These are phyloP conservation scores for Asterochloris sp. DNA, from an alignment of 139 green algal genomes.

Conservation along the genomic window DNA sequence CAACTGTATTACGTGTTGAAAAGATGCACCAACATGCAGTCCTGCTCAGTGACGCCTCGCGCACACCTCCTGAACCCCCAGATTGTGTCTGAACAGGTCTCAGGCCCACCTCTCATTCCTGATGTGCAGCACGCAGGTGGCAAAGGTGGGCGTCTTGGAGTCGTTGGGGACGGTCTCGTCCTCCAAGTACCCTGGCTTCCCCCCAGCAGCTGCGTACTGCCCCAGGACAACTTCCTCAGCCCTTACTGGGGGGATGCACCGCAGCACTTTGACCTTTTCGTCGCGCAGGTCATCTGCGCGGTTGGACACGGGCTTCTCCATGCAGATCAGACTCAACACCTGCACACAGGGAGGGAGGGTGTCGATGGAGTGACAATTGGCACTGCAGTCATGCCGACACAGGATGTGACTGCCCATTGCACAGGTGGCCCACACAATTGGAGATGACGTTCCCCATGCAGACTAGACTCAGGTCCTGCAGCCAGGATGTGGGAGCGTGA, in stretches of 20 bases:
- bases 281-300: slow-evolving; percentile 90
- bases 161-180: slow-evolving; percentile 82
- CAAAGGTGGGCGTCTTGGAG: slow-evolving; percentile 88
- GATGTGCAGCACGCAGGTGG: slow-evolving; percentile 69
- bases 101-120: slow-evolving; percentile 78
- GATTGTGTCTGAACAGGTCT: neutral
- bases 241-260: slow-evolving; percentile 62
- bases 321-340: slow-evolving; percentile 84
- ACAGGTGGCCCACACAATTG: too few species aligned
- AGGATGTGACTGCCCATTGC: too few species aligned
- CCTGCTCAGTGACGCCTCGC: too few species aligned
- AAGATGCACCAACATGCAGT: too few species aligned
- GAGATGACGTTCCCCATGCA: too few species aligned
- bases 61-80: neutral
- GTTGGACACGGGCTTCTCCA: slow-evolving; percentile 88
- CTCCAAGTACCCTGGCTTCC: slow-evolving; percentile 79
- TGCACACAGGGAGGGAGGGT: slow-evolving; percentile 31
- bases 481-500: too few species aligned
- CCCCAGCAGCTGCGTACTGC: slow-evolving; percentile 77
- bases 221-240: slow-evolving; percentile 79
- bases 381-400: too few species aligned
- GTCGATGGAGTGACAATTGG: too few species aligned
- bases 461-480: too few species aligned
- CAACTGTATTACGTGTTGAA: neutral
- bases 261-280: slow-evolving; percentile 67